Evolutionary conservation across 768 basidiomycete genomes (phyloP), one percentile per base, ranked within the genome.

Genomic region (Boletellus sp.): DNA sequence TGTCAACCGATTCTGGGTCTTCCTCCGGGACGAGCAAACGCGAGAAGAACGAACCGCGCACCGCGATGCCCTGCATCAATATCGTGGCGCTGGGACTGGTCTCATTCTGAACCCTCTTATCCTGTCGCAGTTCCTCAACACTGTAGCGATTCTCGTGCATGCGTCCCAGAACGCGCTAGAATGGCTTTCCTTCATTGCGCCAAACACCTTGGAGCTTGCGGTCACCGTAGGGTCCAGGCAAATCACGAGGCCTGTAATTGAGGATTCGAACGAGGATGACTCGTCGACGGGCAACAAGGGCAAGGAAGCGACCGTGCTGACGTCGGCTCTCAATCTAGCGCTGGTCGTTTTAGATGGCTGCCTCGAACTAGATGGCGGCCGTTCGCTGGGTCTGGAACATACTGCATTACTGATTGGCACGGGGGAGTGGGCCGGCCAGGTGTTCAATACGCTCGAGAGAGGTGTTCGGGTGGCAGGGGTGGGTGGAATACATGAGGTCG

Each of bases 1-100:
- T 45, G 79, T 97, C 70, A 87, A 94, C 58, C 81, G 85, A n/a
- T 96, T 98, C 70, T 99, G 94, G 94, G 63, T 78, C n/a, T 91
- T 94, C 70, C 79, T 96, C 39, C 81, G 89, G 7, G 92, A 95
- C 58, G 85, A 90, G 60, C 83, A 88, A 57, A 75, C 79, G 2
- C 78, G 90, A 33, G 88, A 92, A 60, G 78, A 81, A 45, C 78
- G 89, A 36, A 85, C 85, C 2, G 74, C 78, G 2, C 75, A 76
- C 35, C 74, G 74, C n/a, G 70, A 77, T 23, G 72, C 71, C n/a
- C 63, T 82, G 23, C 66, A 76, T 36, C 75, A 74, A 46, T 91
- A 90, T 60, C 76, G 77, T 15, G 81, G 87, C 1, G 81, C 87
- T 0, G 91, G 90, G 10, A 85, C 90, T 0, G 90, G 89, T 0